Base-by-base conservation (phyloP, 345 rosid genomes). In the Crucihimalaya himalaica region DNA sequence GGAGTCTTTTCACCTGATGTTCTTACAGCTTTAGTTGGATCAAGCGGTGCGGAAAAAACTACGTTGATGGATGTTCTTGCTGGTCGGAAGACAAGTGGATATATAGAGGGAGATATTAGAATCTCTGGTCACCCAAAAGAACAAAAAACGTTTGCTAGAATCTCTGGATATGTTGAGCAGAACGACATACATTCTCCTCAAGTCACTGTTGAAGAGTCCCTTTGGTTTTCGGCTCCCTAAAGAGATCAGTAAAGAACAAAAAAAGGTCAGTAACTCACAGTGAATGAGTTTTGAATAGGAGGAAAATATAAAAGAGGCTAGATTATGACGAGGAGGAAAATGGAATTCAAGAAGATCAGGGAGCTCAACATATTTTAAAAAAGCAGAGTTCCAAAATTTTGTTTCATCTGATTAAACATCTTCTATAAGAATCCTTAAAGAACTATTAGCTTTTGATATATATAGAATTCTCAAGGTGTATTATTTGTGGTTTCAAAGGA, bases 41-140 rank as follows among this genome's bases (percentile, higher is more conserved):
- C 98, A 27, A 93, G 98, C 64, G 98, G 98, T 70, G 98, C 97
- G 0, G 98, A 97, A 4, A 93, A 93, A 81, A 93, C 98, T 43
- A 93, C 98, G 54, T 79, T 93, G 77, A 89, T 93, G 98, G 98
- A 93, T 79, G 98, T 93, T 29, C 97, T 93, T 42, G 96, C 97
- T 3, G 98, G 98, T 60, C 82, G 97, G 70, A 93, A 93, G 83
- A 93, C 97, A 18, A 92, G 98, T 60, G 98, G 98, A 70, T 90
- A 87, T 74, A 85, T 81, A 29, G 96, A 91, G 79, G 98, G 98
- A 59, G 89, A 87, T 19, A 85, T 93, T 61, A 87, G 58, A 86
- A 84, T 93, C 77, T 89, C 97, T 8, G 97, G 98, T 56, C 77
- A 84, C 63, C 84, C 86, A 47, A 93, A 93, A 80, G 90, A 81